phyloP scores from a whole-genome alignment of 139 green algal genomes.

The Tetradesmus lagerheimii region DNA sequence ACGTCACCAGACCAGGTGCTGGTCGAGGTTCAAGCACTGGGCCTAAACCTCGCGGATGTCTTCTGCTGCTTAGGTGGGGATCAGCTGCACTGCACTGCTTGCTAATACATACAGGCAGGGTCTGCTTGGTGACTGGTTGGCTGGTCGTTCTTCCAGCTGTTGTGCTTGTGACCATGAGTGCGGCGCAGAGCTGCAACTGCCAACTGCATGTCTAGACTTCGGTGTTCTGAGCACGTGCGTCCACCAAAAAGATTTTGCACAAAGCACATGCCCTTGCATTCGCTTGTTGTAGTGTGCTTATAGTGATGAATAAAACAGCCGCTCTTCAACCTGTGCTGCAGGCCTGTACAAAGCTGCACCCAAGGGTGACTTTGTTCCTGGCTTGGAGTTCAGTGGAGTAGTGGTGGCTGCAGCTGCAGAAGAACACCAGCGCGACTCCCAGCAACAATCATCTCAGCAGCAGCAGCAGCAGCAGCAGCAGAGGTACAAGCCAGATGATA shows the following conservation, averaged over 20 bases:
- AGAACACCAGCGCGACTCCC: not conserved
- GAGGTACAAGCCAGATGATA: conserved; percentile 38
- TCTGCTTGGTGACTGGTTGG: too few relatives aligned
- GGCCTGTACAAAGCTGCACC: conserved; percentile 63
- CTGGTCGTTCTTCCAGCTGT: too few relatives aligned
- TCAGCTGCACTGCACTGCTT: not conserved
- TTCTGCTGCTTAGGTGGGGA: conserved; percentile 54
- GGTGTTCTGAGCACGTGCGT: too few relatives aligned
- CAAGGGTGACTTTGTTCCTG: conserved; percentile 52
- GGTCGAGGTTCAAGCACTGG: conserved; percentile 3
- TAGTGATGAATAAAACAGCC: too few relatives aligned
- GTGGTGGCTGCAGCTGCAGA: not conserved
- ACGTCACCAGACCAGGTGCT: conserved; percentile 7
- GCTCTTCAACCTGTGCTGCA: not conserved
- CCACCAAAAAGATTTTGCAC: too few relatives aligned
- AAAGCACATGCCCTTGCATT: too few relatives aligned
- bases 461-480: not conserved
- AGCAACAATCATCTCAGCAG: not conserved
- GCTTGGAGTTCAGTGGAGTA: conserved; percentile 33
- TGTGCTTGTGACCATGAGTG: too few relatives aligned
- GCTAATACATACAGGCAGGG: too few relatives aligned
- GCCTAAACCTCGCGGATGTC: conserved; percentile 55
- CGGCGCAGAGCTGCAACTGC: too few relatives aligned
- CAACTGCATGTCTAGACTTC: too few relatives aligned
- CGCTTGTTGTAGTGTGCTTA: too few relatives aligned